phyloP scores from a whole-genome alignment of 106 monocot genomes.

The Xerophyta viscosa region DNA sequence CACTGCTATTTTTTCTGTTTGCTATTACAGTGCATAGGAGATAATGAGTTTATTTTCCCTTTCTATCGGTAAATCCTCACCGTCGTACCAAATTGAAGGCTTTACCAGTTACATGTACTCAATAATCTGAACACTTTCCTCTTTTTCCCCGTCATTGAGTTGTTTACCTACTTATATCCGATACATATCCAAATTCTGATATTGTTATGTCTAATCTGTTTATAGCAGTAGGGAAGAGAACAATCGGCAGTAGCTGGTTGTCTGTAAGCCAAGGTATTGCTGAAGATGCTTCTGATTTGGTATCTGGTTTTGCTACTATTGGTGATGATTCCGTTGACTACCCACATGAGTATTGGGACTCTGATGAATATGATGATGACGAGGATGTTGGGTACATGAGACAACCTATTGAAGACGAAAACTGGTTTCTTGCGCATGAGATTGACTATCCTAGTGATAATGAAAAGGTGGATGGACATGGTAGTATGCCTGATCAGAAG shows the following conservation, averaged over 20 bases:
- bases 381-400: conserved; percentile 97
- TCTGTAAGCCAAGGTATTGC: conserved; percentile 97
- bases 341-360: conserved; percentile 98
- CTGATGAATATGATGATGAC: conserved; percentile 98
- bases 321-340: conserved; percentile 90
- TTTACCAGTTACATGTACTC: no score
- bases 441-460: conserved; percentile 99
- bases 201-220: conserved; percentile 5
- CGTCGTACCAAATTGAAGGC: no score
- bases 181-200: no score
- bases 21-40: no score
- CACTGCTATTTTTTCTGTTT: no score
- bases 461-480: conserved; percentile 68
- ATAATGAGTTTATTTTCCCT: no score
- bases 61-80: no score
- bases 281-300: conserved; percentile 89
- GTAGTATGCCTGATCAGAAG: conserved; percentile 51
- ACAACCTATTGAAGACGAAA: conserved; percentile 98
- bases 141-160: no score
- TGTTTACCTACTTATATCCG: no score
- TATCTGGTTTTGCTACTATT: conserved; percentile 95
- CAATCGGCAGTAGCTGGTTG: conserved; percentile 72
- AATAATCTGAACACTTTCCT: no score
- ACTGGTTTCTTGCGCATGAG: conserved; percentile 99
- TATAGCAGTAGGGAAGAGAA: conserved; percentile 61